phyloP scores from a whole-genome alignment of 2,329 filamentous ascomycete genomes.

The Arachnopeziza araneosa region DNA sequence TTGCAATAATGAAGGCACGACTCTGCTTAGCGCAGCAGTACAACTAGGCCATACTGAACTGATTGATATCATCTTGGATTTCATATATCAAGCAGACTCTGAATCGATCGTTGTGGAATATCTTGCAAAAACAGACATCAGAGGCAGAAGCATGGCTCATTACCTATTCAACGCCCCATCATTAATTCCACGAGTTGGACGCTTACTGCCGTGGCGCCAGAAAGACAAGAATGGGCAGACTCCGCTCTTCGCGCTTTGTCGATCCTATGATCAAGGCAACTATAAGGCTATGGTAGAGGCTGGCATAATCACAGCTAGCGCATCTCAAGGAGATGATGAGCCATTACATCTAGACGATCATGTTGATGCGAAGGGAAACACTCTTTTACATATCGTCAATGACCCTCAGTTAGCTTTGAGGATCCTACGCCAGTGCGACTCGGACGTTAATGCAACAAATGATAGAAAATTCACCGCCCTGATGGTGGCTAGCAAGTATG shows the following conservation, averaged over 20 bases:
- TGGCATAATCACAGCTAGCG: slow-evolving; percentile 68
- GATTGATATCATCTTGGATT: slow-evolving; percentile 69
- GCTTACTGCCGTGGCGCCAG: slow-evolving; percentile 78
- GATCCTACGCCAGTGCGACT: slow-evolving; percentile 79
- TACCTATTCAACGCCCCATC: slow-evolving; percentile 89
- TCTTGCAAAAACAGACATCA: slow-evolving; percentile 68
- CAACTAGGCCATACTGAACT: slow-evolving; percentile 74
- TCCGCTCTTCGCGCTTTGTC: slow-evolving; percentile 89
- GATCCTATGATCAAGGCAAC: slow-evolving; percentile 87
- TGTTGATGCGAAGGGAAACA: slow-evolving; percentile 88
- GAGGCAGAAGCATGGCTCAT: slow-evolving; percentile 87
- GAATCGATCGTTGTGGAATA: slow-evolving; percentile 59
- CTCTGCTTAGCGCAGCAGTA: slow-evolving; percentile 81
- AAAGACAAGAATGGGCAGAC: slow-evolving; percentile 96
- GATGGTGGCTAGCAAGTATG: slow-evolving; percentile 99
- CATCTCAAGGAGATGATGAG: slow-evolving; percentile 68
- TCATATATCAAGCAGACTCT: slow-evolving; percentile 53
- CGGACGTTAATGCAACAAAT: slow-evolving; percentile 93
- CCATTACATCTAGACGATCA: slow-evolving; percentile 90
- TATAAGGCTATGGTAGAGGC: slow-evolving; percentile 85
- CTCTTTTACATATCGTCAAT: slow-evolving; percentile 90
- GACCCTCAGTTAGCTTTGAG: slow-evolving; percentile 70
- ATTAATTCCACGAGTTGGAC: slow-evolving; percentile 71
- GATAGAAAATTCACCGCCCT: slow-evolving; percentile 91
- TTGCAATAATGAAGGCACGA: slow-evolving; percentile 83